These are phyloP conservation scores for Russula foetens DNA, from an alignment of 768 basidiomycete genomes.

Conservation along the genomic window DNA sequence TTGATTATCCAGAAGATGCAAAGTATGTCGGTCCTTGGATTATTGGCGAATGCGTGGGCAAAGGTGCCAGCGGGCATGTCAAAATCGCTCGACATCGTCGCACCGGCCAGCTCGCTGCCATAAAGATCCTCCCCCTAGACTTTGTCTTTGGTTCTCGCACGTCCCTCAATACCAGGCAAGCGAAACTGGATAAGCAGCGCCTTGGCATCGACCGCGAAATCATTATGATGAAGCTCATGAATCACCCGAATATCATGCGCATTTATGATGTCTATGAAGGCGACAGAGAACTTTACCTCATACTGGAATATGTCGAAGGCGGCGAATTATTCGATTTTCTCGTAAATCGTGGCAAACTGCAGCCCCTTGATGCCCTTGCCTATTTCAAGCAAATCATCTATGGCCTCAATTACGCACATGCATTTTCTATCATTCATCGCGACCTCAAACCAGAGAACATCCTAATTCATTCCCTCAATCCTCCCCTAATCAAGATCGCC, in stretches of 20 bases:
- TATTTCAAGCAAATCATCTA: conserved; percentile 96
- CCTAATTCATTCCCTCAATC: conserved; percentile 73
- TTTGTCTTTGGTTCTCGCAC: conserved; percentile 66
- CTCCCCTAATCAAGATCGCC: conserved; percentile 87
- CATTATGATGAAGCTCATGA: conserved; percentile 99
- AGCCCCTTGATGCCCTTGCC: conserved; percentile 71
- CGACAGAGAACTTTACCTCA: conserved; percentile 81
- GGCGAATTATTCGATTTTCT: conserved; percentile 97
- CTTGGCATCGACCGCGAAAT: conserved; percentile 91
- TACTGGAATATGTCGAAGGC: conserved; percentile 92
- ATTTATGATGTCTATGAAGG: conserved; percentile 96
- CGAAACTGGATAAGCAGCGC: conserved; percentile 71
- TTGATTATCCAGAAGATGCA: conserved; percentile 80
- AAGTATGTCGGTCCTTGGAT: conserved; percentile 87
- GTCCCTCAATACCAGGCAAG: conserved; percentile 55
- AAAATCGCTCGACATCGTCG: conserved; percentile 83
- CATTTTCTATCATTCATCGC: conserved; percentile 95
- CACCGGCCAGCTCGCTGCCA: conserved; percentile 87
- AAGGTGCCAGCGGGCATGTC: conserved; percentile 90
- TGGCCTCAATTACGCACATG: conserved; percentile 93
- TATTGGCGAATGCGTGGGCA: conserved; percentile 88
- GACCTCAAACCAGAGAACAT: conserved; percentile 99
- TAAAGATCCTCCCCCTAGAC: conserved; percentile 89
- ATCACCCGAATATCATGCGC: conserved; percentile 93
- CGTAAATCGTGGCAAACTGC: conserved; percentile 78